Evolutionary conservation across 176 grass and related monocot genomes (phyloP).

Genomic region (Oryza glaberrima): DNA sequence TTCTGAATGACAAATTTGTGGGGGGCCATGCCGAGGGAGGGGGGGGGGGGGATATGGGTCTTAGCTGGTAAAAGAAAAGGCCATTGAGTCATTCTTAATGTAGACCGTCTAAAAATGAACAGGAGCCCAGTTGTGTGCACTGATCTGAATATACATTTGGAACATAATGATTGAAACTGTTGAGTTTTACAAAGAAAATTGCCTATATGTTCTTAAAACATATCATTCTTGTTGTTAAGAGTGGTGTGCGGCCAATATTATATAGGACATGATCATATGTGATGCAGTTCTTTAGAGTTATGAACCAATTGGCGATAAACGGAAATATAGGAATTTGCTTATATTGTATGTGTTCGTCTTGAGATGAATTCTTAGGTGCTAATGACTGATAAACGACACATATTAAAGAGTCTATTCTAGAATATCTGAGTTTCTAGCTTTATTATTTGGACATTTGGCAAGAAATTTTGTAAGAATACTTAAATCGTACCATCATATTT

Average conservation of each 20-base stretch:
- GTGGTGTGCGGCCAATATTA: not conserved
- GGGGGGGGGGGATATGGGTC: not conserved
- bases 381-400: not conserved
- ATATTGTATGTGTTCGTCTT: not conserved
- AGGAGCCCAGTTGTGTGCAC: not conserved
- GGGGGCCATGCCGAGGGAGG: no score
- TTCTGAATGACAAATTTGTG: not conserved
- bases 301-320: not conserved
- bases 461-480: not conserved
- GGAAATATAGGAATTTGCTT: not conserved
- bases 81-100: not conserved
- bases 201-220: not conserved
- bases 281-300: constrained; percentile 13
- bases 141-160: constrained; percentile 23
- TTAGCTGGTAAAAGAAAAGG: not conserved
- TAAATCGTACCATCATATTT: not conserved
- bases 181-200: not conserved
- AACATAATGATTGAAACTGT: not conserved
- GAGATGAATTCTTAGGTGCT: constrained; percentile 8
- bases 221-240: not conserved
- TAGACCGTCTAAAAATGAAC: not conserved
- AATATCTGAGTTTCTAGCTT: not conserved
- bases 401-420: not conserved
- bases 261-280: not conserved
- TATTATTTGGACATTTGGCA: constrained; percentile 19